Evolutionary conservation across 2,329 filamentous ascomycete genomes (phyloP).

Genomic region (Trichoderma oligosporum): DNA sequence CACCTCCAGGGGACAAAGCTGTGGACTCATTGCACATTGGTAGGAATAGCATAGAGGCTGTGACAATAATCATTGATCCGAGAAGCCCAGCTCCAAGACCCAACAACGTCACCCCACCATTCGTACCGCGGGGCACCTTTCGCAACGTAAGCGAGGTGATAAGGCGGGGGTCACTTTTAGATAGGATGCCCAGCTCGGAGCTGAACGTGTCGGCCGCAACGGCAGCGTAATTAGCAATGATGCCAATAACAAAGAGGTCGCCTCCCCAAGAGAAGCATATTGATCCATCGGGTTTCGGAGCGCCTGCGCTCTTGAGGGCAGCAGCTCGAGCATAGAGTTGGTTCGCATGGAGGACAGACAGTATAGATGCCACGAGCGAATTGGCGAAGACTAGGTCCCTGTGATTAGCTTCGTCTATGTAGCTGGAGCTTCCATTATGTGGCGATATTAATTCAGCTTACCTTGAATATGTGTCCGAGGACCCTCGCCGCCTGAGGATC

Average conservation of each 20-base stretch:
- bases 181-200: constrained; percentile 90
- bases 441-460: constrained; percentile 23
- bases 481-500: constrained; percentile 72
- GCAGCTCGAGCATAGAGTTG: constrained; percentile 51
- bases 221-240: constrained; percentile 81
- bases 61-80: constrained; percentile 69
- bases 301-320: constrained; percentile 35
- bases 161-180: constrained; percentile 69
- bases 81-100: constrained; percentile 71
- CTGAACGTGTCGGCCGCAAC: constrained; percentile 92
- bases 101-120: constrained; percentile 78
- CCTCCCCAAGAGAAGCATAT: constrained; percentile 59
- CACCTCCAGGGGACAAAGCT: constrained; percentile 39
- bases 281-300: constrained; percentile 36
- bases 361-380: constrained; percentile 70
- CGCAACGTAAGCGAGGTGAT: constrained; percentile 77
- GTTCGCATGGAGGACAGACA: constrained; percentile 56
- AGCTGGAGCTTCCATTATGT: background rate
- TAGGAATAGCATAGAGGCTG: constrained; percentile 60
- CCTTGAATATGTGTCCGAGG: constrained; percentile 80
- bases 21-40: constrained; percentile 60
- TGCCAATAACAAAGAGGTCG: constrained; percentile 60
- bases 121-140: constrained; percentile 83
- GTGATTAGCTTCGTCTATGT: background rate
- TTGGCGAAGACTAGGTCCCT: constrained; percentile 68